phyloP scores from a whole-genome alignment of 805 yeast genomes.

The Saturnispora mendoncae region DNA sequence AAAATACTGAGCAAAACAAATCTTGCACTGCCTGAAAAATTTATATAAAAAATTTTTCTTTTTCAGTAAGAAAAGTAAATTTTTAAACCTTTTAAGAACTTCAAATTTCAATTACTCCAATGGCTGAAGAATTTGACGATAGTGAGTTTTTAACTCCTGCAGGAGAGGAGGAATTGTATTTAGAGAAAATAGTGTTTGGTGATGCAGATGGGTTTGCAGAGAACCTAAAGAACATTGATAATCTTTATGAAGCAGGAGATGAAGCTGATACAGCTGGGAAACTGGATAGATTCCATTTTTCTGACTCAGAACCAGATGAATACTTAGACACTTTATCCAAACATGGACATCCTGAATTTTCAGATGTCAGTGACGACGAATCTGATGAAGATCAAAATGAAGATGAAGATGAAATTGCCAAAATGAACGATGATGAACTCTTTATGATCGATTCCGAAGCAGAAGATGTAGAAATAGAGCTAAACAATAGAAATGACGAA shows the following conservation, averaged over 20 bases:
- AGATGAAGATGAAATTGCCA: slow-evolving; percentile 28
- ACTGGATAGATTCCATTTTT: slow-evolving; percentile 18
- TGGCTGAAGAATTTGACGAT: slow-evolving; percentile 5
- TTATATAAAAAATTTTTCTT: neutral
- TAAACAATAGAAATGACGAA: slow-evolving; percentile 22
- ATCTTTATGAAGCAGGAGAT: slow-evolving; percentile 40
- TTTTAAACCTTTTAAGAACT: too few species aligned
- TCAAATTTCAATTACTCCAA: neutral
- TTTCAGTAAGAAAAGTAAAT: neutral
- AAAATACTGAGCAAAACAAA: too few species aligned
- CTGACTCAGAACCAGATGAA: slow-evolving; percentile 28
- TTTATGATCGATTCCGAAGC: slow-evolving; percentile 45
- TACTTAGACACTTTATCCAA: slow-evolving; percentile 33
- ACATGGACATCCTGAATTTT: slow-evolving; percentile 35
- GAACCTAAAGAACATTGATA: slow-evolving; percentile 53
- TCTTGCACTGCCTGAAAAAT: slow-evolving; percentile 2
- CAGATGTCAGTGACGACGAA: slow-evolving; percentile 25
- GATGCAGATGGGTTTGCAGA: slow-evolving; percentile 67
- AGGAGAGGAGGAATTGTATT: slow-evolving; percentile 70
- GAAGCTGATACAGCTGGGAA: slow-evolving; percentile 29
- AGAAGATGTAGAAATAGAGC: slow-evolving; percentile 28
- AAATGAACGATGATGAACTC: slow-evolving; percentile 39
- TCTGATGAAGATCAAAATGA: slow-evolving; percentile 28
- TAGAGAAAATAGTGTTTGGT: slow-evolving; percentile 86
- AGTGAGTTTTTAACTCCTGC: slow-evolving; percentile 46